phyloP scores from a whole-genome alignment of 1,284 basidiomycete species.

The Austroboletus novae-zelandiae region DNA sequence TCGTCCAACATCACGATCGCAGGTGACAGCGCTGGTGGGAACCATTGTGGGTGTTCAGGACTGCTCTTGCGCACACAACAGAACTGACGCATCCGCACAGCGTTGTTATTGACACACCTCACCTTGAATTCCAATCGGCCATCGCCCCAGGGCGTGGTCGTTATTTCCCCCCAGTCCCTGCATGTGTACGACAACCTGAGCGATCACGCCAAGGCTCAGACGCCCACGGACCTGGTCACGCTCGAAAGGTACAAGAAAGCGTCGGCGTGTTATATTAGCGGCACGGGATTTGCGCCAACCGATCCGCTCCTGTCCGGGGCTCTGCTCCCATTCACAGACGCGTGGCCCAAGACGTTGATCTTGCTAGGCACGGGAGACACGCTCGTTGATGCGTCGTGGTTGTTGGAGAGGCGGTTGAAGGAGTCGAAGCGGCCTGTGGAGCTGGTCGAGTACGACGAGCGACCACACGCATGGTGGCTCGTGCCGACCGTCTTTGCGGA shows the following conservation, averaged over 20 bases:
- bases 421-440: slow-evolving; percentile 9
- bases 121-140: slow-evolving; percentile 7
- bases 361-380: slow-evolving; percentile 21
- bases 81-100: slow-evolving; percentile 4
- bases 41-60: slow-evolving; percentile 12
- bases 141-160: slow-evolving; percentile 8
- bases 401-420: slow-evolving; percentile 7
- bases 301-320: slow-evolving; percentile 22
- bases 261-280: slow-evolving; percentile 10
- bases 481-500: slow-evolving; percentile 16
- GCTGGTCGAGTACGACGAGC: slow-evolving; percentile 25
- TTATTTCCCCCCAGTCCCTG: slow-evolving; percentile 12
- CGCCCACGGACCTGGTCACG: slow-evolving; percentile 8
- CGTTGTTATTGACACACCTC: slow-evolving; percentile 23
- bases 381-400: slow-evolving; percentile 9
- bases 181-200: neutral
- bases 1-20: slow-evolving; percentile 18
- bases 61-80: too few relatives aligned
- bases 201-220: slow-evolving; percentile 3
- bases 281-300: slow-evolving; percentile 4
- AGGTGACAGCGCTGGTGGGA: slow-evolving; percentile 29
- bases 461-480: slow-evolving; percentile 25
- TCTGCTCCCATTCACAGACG: slow-evolving; percentile 13
- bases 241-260: fast-evolving
- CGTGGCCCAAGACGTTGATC: slow-evolving; percentile 27